These are phyloP conservation scores for Silene conica DNA, from an alignment of 148 eudicot genomes.

Conservation along the genomic window DNA sequence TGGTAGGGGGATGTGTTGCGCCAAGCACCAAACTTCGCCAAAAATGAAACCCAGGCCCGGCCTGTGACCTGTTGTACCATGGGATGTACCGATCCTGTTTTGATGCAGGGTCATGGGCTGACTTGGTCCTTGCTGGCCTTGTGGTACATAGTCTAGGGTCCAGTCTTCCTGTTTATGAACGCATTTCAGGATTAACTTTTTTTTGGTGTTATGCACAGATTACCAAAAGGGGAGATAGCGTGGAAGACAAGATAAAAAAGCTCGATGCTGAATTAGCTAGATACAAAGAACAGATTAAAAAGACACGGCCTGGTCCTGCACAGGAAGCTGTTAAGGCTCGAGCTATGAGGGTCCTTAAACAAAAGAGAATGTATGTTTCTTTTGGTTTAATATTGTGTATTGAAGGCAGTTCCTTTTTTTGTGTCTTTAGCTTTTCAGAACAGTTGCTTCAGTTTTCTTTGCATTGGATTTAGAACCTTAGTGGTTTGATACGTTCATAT, in stretches of 20 bases:
- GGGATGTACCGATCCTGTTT: not conserved
- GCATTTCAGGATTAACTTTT: not conserved
- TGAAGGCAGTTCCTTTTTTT: not conserved
- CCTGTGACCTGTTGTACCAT: not conserved
- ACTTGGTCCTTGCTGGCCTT: no score
- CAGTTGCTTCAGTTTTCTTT: not conserved
- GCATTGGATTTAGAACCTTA: not conserved
- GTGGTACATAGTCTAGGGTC: no score
- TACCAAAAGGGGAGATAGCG: constrained; percentile 81
- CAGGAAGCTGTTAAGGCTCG: constrained; percentile 97
- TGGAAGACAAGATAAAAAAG: constrained; percentile 89
- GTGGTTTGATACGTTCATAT: not conserved
- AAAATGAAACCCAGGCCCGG: not conserved
- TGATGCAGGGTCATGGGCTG: not conserved
- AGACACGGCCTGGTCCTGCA: constrained; percentile 93
- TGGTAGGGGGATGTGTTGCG: not conserved
- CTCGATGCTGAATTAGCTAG: constrained; percentile 85
- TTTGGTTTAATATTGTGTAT: not conserved
- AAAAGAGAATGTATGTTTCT: constrained; percentile 71
- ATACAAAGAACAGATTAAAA: constrained; percentile 91
- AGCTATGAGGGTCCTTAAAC: constrained; percentile 94
- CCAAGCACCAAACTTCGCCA: not conserved
- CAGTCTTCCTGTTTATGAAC: not conserved
- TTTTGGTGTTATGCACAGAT: constrained; percentile 40
- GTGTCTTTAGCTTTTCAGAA: not conserved